Base-by-base conservation (phyloP, 1,284 basidiomycete genomes). In the Cystobasidium pallidum region DNA sequence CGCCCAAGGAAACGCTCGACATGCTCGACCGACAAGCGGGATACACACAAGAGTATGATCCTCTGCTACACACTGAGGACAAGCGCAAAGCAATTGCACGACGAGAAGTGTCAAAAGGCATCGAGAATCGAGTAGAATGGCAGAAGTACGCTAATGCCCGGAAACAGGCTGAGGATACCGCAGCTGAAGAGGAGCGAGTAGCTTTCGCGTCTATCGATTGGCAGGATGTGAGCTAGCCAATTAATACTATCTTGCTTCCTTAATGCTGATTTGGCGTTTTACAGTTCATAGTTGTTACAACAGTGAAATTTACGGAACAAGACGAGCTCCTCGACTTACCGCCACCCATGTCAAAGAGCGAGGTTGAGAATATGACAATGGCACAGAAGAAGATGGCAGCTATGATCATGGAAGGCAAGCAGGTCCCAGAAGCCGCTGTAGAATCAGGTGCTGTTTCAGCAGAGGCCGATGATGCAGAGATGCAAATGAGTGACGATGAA, bases 181-280 rank as follows among this genome's bases (percentile, higher is more conserved):
- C 96, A 77, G 88, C 90, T 75, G 94, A 98, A 80, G 91, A 90
- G 61, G 91, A 94, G 79, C 84, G 88, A 82, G 86, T 87, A 80
- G 93, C 92, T 10, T 94, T 97, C 79, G 91, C 92, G 58, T 91
- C 94, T 80, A 98, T 99, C 79, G 96, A 99, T 80, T 99, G 96
- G 96, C 93, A 99, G 79, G 96, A 99, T 82, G 68, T 71, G 61
- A 71, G 68, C 24, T 30, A 4, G 4, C 13, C 21, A 24, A 7
- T 6, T 15, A 1, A 26, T 34, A 17, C 1, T 1, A 52, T 32
- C 30, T 47, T n/a, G 28, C 45, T 39, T 32, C 17, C 36, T 39
- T 13, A 3, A 1, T 34, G n/a, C 47, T 30, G 28, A 51, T 10
- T 52, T 45, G 52, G n/a, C 51, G 8, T 26, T 32, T 45, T 36